Evolutionary conservation across 148 eudicot species (phyloP), one percentile per base, ranked within the genome.

Genomic region (Drosera capensis): DNA sequence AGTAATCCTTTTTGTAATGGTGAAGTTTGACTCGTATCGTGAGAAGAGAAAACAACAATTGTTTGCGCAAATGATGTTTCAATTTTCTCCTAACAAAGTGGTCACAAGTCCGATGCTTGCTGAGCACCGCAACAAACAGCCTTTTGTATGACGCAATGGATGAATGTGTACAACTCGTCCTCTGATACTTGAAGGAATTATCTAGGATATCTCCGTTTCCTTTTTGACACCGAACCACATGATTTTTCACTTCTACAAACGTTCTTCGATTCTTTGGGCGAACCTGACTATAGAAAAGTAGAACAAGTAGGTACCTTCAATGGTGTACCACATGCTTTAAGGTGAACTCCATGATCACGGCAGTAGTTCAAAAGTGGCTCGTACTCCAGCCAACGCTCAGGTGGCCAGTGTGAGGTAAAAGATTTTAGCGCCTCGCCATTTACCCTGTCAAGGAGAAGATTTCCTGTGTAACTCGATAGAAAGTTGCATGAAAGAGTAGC

Each of bases 301-400:
- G 43, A 13, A 24, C 48, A 17, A 43, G 46, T 19, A 43, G 49
- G 58, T 61, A 88, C 97, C 97, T 84, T 80, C 46, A 88, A 81
- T 41, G 97, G 97, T 29, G 79, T 61, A 51, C 94, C 97, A 74
- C 94, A 80, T 49, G 97, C 97, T 55, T 77, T 71, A 49, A 88
- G 68, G 14, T 72, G 72, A 49, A 88, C 51, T 37, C 75, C 76
- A 67, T 71, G 77, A 40, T 88, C 92, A 49, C 82, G 92, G 52
- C 92, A 83, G 50, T 74, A 88, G 58, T 20, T 71, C 52, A 88
- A 59, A 47, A 88, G 81, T 31, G 92, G 87, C 62, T 80, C 92
- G 51, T 75, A 80, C 56, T 88, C 97, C 60, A 71, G 94, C 97
- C 97, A 88, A 43, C 79, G 64, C 45, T 88, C 65, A 52, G 97